Conservation (phyloP, 495 filamentous ascomycete species). For the Hyaloscypha variabilis region DNA sequence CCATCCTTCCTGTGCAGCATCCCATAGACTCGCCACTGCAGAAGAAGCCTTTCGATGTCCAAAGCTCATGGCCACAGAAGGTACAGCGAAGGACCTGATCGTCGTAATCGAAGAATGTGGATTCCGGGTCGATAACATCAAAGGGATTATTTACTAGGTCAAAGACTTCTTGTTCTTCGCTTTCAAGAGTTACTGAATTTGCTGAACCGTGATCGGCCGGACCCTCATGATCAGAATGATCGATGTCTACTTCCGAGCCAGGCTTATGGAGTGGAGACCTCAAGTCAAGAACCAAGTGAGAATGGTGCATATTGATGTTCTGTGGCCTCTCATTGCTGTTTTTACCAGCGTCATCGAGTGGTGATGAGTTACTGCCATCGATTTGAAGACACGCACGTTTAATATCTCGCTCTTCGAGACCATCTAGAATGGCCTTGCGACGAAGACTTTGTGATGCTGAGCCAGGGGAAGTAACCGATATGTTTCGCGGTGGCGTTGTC, state of each 20-base stretch:
- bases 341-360: neutral
- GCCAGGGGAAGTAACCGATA: constrained; percentile 19
- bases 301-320: neutral
- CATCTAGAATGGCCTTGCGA: constrained; percentile 24
- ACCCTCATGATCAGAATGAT: neutral
- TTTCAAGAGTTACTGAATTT: neutral
- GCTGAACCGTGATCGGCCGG: neutral
- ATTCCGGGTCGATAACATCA: neutral
- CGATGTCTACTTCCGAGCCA: neutral
- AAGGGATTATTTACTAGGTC: constrained; percentile 5
- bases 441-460: constrained; percentile 27
- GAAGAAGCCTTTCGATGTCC: constrained; percentile 17
- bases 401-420: neutral
- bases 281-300: neutral
- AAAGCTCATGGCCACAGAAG: constrained; percentile 23
- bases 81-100: constrained; percentile 24
- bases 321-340: neutral
- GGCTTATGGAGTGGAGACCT: neutral
- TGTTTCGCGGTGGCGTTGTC: constrained; percentile 4
- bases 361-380: constrained; percentile 14
- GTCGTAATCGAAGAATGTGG: constrained; percentile 11
- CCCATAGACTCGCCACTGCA: constrained; percentile 12
- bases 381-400: constrained; percentile 18
- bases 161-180: neutral
- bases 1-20: constrained; percentile 6